Percentiles rank a stretch among this genome's conserved stretches.
phyloP scores from a whole-genome alignment of 768 basidiomycete genomes.

The Suillus tomentosus region DNA sequence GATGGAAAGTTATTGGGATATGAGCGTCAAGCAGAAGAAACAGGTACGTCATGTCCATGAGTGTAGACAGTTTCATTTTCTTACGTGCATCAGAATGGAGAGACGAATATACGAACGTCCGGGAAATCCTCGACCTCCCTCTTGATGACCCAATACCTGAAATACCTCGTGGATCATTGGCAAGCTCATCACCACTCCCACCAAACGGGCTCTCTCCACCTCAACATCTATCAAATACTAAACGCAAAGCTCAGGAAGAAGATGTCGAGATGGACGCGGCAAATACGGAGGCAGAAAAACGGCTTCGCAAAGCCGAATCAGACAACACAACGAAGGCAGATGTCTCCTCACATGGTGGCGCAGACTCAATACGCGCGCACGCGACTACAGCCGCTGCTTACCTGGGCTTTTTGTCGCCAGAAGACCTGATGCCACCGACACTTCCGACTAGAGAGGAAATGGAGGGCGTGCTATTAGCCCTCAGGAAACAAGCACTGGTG shows the following conservation, averaged over 20 bases:
- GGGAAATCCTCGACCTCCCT: conserved; percentile 53
- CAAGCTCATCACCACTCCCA: conserved; percentile 24
- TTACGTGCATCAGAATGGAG: conserved; percentile 56
- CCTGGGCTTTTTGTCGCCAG: conserved; percentile 74
- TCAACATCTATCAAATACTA: neutral
- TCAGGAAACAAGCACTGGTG: conserved; percentile 42
- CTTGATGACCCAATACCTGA: conserved; percentile 52
- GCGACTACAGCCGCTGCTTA: conserved; percentile 66
- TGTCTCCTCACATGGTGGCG: conserved; percentile 18
- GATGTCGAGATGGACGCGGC: conserved; percentile 3
- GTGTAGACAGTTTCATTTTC: neutral
- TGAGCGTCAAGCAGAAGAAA: conserved; percentile 72
- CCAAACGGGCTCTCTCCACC: conserved; percentile 15
- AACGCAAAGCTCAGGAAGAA: conserved; percentile 6
- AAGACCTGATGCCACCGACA: conserved; percentile 73
- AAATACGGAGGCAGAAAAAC: conserved; percentile 1
- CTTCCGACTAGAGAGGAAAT: conserved; percentile 77
- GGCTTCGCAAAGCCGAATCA: neutral
- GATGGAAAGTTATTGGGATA: conserved; percentile 65
- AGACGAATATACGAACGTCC: conserved; percentile 57
- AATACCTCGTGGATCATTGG: conserved; percentile 41
- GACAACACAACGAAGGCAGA: neutral
- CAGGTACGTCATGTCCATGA: conserved; percentile 49
- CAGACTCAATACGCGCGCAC: conserved; percentile 26
- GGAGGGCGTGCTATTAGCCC: conserved; percentile 69